Conservation (phyloP, 352 stramenopile genomes). For the Phytophthora ohioensis region DNA sequence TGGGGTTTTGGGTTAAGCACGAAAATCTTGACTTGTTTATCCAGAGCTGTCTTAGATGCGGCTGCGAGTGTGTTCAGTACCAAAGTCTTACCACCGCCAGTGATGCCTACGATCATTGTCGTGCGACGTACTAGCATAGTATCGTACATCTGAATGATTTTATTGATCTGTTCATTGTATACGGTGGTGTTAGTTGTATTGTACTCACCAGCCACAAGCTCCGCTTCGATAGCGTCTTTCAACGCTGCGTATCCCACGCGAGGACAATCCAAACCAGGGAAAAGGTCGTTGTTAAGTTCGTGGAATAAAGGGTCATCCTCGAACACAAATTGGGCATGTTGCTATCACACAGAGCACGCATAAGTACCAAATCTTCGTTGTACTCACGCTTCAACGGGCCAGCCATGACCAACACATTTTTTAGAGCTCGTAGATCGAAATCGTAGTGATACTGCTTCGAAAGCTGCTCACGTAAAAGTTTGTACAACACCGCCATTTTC, state of each 20-base stretch:
- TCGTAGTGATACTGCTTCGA: conserved; percentile 96
- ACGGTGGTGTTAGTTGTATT: conserved; percentile 74
- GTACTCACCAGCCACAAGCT: conserved; percentile 89
- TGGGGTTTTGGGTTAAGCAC: conserved; percentile 96
- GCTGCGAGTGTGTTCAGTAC: conserved; percentile 92
- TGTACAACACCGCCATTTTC: conserved; percentile 97
- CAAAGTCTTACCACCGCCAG: conserved; percentile 93
- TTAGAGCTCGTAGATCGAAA: conserved; percentile 94
- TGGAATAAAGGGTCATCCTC: conserved; percentile 95
- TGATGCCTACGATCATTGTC: conserved; percentile 96
- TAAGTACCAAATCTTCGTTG: conserved; percentile 95
- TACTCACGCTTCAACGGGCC: conserved; percentile 94
- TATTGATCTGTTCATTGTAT: conserved; percentile 94
- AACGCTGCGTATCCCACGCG: conserved; percentile 93
- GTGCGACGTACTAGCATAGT: conserved; percentile 96
- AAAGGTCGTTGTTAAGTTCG: conserved; percentile 96
- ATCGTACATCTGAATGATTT: conserved; percentile 98
- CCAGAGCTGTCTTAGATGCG: conserved; percentile 85
- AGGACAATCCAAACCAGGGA: conserved; percentile 93
- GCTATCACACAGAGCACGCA: conserved; percentile 94
- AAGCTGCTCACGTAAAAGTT: conserved; percentile 94
- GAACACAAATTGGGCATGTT: conserved; percentile 98
- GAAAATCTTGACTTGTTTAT: conserved; percentile 93
- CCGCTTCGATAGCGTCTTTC: conserved; percentile 88
- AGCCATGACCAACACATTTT: conserved; percentile 95